These are phyloP conservation scores for Silene noctiflora DNA, from an alignment of 179 eudicot species.

Conservation along the genomic window DNA sequence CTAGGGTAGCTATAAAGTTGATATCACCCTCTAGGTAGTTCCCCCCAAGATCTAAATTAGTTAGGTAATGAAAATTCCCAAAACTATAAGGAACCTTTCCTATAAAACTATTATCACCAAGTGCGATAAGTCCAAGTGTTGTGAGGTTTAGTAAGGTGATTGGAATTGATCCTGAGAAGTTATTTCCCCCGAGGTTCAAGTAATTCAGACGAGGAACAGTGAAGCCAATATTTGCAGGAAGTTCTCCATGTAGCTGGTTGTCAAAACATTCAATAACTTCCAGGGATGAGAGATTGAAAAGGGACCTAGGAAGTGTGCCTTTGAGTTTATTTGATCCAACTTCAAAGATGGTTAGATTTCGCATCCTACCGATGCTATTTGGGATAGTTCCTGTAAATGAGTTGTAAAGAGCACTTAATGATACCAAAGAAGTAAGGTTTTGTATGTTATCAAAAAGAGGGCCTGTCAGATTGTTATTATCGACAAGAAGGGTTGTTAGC, in stretches of 20 bases:
- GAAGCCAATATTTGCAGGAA: constrained; percentile 18
- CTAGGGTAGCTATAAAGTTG: constrained; percentile 17
- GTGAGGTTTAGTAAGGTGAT: constrained; percentile 16
- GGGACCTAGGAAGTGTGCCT: constrained; percentile 20
- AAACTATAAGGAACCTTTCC: constrained; percentile 13
- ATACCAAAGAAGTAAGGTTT: constrained; percentile 17
- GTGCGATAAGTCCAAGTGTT: background rate
- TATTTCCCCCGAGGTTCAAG: background rate
- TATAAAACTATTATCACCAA: background rate
- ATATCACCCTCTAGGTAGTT: constrained; percentile 20
- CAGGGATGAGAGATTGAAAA: constrained; percentile 25
- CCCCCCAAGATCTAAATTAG: background rate
- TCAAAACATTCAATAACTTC: background rate
- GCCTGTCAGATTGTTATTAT: constrained; percentile 6
- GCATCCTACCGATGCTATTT: constrained; percentile 7
- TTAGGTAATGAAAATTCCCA: background rate
- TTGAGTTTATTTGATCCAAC: constrained; percentile 15
- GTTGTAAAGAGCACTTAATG: background rate
- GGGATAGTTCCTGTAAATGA: constrained; percentile 19
- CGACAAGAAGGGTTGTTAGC: background rate
- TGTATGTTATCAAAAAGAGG: constrained; percentile 8
- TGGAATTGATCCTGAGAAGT: constrained; percentile 22
- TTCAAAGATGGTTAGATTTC: background rate
- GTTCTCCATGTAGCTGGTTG: constrained; percentile 22
- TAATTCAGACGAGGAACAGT: constrained; percentile 8